Percentiles rank a stretch among this genome's conserved stretches.
phyloP scores from a whole-genome alignment of 129 eudicot genomes.

The carrot (Daucus carota) region DH1_v3.0 NC_030388.2:31649001-31649500 shows the following conservation, averaged over 20 bases:
- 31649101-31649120: background rate
- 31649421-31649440: background rate
- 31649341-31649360: slow-evolving; percentile 72
- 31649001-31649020: background rate
- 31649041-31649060: too few relatives aligned
- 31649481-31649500: slow-evolving; percentile 71
- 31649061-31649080: too few relatives aligned
- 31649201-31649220: background rate
- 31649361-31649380: slow-evolving; percentile 82
- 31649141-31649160: background rate
- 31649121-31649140: background rate
- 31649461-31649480: slow-evolving; percentile 81
- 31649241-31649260: background rate
- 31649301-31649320: slow-evolving; percentile 74
- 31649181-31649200: background rate
- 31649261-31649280: slow-evolving; percentile 21
- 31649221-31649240: background rate
- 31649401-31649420: background rate
- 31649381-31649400: background rate
- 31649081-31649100: background rate
- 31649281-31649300: slow-evolving; percentile 74
- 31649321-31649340: slow-evolving; percentile 87
- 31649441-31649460: slow-evolving; percentile 6
- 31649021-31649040: background rate
- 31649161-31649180: background rate